These are phyloP conservation scores for Septoria linicola DNA, from an alignment of 2,329 filamentous ascomycete genomes.

Conservation along the genomic window DNA sequence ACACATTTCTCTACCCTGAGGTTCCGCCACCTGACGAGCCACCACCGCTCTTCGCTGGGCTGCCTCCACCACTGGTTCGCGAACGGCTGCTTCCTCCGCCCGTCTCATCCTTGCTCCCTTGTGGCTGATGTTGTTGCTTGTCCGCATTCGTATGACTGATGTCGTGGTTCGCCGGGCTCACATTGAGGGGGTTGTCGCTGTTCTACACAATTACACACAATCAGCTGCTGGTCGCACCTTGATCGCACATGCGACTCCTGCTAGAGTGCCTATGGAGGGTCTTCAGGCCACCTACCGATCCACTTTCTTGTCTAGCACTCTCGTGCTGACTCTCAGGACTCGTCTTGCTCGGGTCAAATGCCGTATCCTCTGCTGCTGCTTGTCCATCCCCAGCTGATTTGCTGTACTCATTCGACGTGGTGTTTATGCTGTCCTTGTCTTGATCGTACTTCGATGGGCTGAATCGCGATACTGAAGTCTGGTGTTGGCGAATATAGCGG, in stretches of 20 bases:
- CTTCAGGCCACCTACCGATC: slow-evolving; percentile 19
- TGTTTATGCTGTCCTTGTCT: slow-evolving; percentile 61
- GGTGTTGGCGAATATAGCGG: slow-evolving; percentile 23
- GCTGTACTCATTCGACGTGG: slow-evolving; percentile 64
- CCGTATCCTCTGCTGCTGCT: slow-evolving; percentile 57
- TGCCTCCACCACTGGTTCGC: slow-evolving; percentile 30
- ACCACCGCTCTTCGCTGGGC: slow-evolving; percentile 40
- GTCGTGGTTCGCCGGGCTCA: slow-evolving; percentile 61
- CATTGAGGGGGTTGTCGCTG: slow-evolving; percentile 54
- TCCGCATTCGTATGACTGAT: slow-evolving; percentile 50
- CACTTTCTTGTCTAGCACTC: slow-evolving; percentile 39
- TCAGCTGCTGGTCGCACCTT: neutral
- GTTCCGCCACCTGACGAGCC: slow-evolving; percentile 30
- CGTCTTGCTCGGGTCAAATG: slow-evolving; percentile 69
- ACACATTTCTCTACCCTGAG: slow-evolving; percentile 1
- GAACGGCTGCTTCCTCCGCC: slow-evolving; percentile 33
- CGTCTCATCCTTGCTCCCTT: slow-evolving; percentile 38
- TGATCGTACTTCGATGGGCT: slow-evolving; percentile 45
- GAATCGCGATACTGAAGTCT: slow-evolving; percentile 27
- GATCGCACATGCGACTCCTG: too few relatives aligned
- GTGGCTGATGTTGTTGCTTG: slow-evolving; percentile 40
- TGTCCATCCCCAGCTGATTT: slow-evolving; percentile 64
- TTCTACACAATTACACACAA: slow-evolving; percentile 22
- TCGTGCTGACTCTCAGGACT: slow-evolving; percentile 61
- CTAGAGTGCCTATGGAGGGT: neutral